These are phyloP conservation scores for Calvatia gigantea DNA, from an alignment of 768 basidiomycete genomes.

Conservation along the genomic window DNA sequence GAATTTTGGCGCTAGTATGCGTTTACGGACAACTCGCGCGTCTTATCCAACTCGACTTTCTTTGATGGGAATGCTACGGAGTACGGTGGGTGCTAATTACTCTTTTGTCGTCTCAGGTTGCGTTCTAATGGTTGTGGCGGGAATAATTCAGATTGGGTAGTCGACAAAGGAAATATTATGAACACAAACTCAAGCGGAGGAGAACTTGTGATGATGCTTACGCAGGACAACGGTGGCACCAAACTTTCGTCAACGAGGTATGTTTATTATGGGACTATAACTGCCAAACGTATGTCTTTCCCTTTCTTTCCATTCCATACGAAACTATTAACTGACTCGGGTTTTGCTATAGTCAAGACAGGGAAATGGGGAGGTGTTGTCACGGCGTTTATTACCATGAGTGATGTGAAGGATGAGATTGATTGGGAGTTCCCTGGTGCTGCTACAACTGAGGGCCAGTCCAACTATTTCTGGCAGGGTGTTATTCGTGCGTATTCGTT, in stretches of 20 bases:
- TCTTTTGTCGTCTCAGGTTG: neutral
- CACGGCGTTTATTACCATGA: constrained; percentile 84
- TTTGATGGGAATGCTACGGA: constrained; percentile 73
- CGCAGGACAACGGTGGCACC: constrained; percentile 71
- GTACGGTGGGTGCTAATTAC: constrained; percentile 44
- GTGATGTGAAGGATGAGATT: constrained; percentile 79
- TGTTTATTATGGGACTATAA: constrained; percentile 77
- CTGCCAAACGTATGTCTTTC: constrained; percentile 46
- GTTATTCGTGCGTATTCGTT: constrained; percentile 47
- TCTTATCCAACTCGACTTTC: constrained; percentile 60
- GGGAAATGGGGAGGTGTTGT: constrained; percentile 80
- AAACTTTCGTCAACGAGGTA: constrained; percentile 78
- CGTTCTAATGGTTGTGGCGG: neutral
- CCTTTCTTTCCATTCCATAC: neutral
- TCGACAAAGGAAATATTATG: constrained; percentile 64
- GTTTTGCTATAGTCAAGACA: constrained; percentile 56
- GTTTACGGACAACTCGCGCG: constrained; percentile 62
- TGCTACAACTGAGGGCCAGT: constrained; percentile 62
- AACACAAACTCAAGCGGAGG: constrained; percentile 60
- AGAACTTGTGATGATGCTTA: constrained; percentile 66
- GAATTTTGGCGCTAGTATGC: constrained; percentile 39
- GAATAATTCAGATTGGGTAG: constrained; percentile 55
- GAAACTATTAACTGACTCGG: too few species aligned
- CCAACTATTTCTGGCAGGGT: constrained; percentile 81
- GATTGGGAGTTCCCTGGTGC: constrained; percentile 84